Evolutionary conservation across 2,329 filamentous ascomycete species (phyloP).

Genomic region (Chaetomiaceae sp.): DNA sequence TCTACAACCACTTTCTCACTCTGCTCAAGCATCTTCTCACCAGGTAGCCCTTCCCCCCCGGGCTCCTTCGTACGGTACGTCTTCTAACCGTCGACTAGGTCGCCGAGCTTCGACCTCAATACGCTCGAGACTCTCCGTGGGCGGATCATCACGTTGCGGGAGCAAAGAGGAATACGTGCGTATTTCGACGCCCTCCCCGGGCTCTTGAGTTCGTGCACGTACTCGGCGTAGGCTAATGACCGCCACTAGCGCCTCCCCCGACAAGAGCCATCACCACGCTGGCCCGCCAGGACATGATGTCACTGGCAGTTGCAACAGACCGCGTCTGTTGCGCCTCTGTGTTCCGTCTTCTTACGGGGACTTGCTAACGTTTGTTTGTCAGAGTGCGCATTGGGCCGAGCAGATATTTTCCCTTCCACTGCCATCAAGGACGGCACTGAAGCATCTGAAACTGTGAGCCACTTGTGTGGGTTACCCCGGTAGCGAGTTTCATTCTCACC

Average conservation of each 20-base stretch:
- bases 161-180: conserved; percentile 48
- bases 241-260: conserved; percentile 31
- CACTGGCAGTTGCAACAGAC: conserved; percentile 23
- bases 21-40: conserved; percentile 45
- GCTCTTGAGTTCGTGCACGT: too few relatives aligned
- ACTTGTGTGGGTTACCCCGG: too few relatives aligned
- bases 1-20: conserved; percentile 50
- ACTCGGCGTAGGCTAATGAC: conserved; percentile 4
- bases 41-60: conserved; percentile 34
- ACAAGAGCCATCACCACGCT: conserved; percentile 31
- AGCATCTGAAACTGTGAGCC: conserved; percentile 32
- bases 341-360: background rate
- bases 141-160: conserved; percentile 45
- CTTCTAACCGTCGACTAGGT: conserved; percentile 28
- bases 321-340: conserved; percentile 11
- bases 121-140: conserved; percentile 43
- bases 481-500: background rate
- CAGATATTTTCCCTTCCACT: conserved; percentile 52
- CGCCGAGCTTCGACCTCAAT: conserved; percentile 51
- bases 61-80: background rate
- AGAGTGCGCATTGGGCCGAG: conserved; percentile 55
- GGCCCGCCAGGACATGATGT: conserved; percentile 30
- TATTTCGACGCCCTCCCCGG: conserved; percentile 1
- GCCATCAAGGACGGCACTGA: conserved; percentile 45
- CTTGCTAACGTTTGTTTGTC: conserved; percentile 12